phyloP scores from a whole-genome alignment of 495 filamentous ascomycete species.

The Hypoxylon subgilvum region DNA sequence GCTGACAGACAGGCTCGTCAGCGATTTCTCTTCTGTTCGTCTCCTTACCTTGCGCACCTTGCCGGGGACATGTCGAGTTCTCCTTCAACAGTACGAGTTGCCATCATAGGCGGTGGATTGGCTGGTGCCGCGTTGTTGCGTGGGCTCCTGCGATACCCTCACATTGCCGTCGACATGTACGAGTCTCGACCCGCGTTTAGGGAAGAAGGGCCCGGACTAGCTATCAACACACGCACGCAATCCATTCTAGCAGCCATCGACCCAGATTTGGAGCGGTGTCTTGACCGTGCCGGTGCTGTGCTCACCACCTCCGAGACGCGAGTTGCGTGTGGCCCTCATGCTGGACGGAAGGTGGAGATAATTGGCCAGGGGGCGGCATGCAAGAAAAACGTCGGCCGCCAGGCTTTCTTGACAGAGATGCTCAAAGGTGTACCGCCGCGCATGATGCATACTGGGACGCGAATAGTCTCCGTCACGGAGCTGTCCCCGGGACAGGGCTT shows the following conservation, averaged over 20 bases:
- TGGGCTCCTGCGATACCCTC: slow-evolving; percentile 40
- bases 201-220: slow-evolving; percentile 38
- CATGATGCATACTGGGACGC: slow-evolving; percentile 32
- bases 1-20: no score
- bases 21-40: no score
- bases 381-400: slow-evolving; percentile 28
- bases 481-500: slow-evolving; percentile 19
- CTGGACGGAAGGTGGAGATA: slow-evolving; percentile 27
- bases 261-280: slow-evolving; percentile 31
- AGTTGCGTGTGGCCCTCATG: slow-evolving; percentile 25
- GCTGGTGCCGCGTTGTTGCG: slow-evolving; percentile 39
- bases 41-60: neutral
- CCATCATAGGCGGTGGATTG: slow-evolving; percentile 46
- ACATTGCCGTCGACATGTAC: slow-evolving; percentile 44
- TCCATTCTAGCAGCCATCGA: slow-evolving; percentile 30
- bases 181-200: slow-evolving; percentile 42
- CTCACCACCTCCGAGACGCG: slow-evolving; percentile 15
- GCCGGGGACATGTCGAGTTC: slow-evolving; percentile 24
- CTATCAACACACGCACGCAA: slow-evolving; percentile 32
- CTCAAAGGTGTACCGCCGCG: slow-evolving; percentile 29
- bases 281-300: slow-evolving; percentile 37
- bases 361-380: neutral
- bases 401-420: slow-evolving; percentile 33
- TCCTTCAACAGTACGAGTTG: slow-evolving; percentile 38
- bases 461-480: slow-evolving; percentile 33